A percentile compares a stretch with the other conserved stretches of the same genome.
phyloP scores from a whole-genome alignment of 129 eudicot genomes.

The Chrysanthemum lavandulifolium region DNA sequence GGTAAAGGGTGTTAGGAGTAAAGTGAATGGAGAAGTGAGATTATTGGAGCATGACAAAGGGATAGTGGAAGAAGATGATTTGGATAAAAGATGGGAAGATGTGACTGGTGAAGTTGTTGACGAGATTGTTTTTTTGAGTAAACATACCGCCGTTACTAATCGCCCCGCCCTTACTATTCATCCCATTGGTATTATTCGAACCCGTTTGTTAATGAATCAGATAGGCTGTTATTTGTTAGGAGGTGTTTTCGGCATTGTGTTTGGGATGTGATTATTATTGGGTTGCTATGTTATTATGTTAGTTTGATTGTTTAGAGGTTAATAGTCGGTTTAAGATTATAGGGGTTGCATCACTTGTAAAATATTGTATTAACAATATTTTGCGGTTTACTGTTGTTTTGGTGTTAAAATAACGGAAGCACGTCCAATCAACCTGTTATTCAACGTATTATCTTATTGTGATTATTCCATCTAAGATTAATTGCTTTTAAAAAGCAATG shows the following conservation, averaged over 20 bases:
- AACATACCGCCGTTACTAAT: conserved; percentile 75
- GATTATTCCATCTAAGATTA: too few relatives aligned
- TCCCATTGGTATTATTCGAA: conserved; percentile 59
- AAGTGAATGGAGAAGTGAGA: conserved; percentile 60
- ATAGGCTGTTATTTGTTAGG: background rate
- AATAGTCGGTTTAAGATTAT: too few relatives aligned
- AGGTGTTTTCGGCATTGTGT: background rate
- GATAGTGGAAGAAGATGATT: conserved; percentile 78
- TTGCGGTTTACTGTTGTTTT: too few relatives aligned
- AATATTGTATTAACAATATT: too few relatives aligned
- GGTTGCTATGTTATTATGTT: too few relatives aligned
- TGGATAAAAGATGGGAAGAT: conserved; percentile 81
- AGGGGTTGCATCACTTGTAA: too few relatives aligned
- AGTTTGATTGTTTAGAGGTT: too few relatives aligned
- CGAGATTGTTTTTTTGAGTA: conserved; percentile 75
- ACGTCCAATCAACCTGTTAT: too few relatives aligned
- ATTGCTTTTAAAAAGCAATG: background rate
- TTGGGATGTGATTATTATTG: background rate
- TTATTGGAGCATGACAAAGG: conserved; percentile 71
- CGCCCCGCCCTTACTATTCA: conserved; percentile 91
- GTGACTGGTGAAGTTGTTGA: conserved; percentile 58
- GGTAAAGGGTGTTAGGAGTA: conserved; percentile 62
- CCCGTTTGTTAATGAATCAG: background rate
- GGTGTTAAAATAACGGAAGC: too few relatives aligned
- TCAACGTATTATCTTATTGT: background rate